phyloP scores from a whole-genome alignment of 2,329 filamentous ascomycete species.

The Cordyceps cicadae region DNA sequence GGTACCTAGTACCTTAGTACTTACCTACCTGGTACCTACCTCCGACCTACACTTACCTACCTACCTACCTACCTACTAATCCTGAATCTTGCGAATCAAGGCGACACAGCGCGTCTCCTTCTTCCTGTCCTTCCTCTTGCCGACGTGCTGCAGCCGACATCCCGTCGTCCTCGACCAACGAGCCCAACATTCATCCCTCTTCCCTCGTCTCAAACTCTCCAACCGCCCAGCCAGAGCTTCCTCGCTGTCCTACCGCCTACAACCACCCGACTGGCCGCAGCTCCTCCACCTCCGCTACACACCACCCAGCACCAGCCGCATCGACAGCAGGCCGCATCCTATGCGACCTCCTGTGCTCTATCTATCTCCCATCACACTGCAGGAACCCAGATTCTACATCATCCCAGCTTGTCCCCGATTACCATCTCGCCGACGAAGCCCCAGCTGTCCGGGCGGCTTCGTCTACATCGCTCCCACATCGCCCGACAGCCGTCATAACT shows the following conservation, averaged over 20 bases:
- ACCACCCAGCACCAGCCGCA: constrained; percentile 12
- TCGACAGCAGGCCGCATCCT: constrained; percentile 25
- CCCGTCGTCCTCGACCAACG: neutral
- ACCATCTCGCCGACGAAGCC: neutral
- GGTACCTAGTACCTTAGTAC: neutral
- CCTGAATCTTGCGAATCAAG: neutral
- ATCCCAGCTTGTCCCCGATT: neutral
- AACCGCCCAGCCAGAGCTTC: neutral
- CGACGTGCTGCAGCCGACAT: neutral
- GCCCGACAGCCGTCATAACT: neutral
- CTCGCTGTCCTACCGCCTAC: neutral
- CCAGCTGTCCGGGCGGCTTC: neutral
- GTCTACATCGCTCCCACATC: neutral
- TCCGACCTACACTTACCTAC: neutral
- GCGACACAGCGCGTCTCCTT: neutral
- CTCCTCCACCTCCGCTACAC: neutral
- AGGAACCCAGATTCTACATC: neutral
- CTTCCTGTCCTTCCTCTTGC: neutral
- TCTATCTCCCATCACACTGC: constrained; percentile 11
- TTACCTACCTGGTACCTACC: neutral
- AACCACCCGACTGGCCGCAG: neutral
- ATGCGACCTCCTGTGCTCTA: constrained; percentile 18
- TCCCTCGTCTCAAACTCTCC: neutral
- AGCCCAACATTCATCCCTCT: neutral
- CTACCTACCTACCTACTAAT: too few species aligned